Conservation (phyloP, 2,329 filamentous ascomycete species). For the Lasiodiplodia hormozganensis region DNA sequence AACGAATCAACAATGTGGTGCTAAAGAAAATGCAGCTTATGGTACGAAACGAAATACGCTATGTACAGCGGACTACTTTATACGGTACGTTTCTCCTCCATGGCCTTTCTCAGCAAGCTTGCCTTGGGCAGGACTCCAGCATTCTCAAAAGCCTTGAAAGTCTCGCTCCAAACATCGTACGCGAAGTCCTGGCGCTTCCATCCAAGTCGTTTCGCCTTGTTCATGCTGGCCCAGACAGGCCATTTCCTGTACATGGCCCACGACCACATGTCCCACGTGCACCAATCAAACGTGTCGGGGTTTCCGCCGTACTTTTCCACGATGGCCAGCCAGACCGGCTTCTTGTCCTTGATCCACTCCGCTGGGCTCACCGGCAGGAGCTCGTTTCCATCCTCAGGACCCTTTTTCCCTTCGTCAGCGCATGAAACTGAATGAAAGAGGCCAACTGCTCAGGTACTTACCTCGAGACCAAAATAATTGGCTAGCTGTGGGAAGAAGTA, state of each 20-base stretch:
- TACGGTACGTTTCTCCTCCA: no score
- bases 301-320: slow-evolving; percentile 1
- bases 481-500: slow-evolving; percentile 52
- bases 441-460: neutral
- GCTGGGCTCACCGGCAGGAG: neutral
- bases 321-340: neutral
- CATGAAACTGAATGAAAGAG: no score
- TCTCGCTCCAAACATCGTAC: neutral
- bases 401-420: neutral
- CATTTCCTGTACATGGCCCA: slow-evolving; percentile 7
- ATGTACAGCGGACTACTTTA: no score
- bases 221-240: neutral
- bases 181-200: neutral
- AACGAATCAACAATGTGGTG: no score
- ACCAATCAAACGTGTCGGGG: neutral
- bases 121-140: neutral
- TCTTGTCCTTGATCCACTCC: slow-evolving; percentile 3
- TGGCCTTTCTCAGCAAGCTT: no score
- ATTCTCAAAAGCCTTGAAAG: slow-evolving; percentile 12
- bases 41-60: no score
- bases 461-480: slow-evolving; percentile 42
- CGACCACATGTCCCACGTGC: slow-evolving; percentile 7
- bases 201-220: neutral
- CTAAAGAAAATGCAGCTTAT: no score
- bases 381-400: neutral